Conservation (phyloP, 768 basidiomycete genomes). For the Rhodosporidiobolus odoratus region DNA sequence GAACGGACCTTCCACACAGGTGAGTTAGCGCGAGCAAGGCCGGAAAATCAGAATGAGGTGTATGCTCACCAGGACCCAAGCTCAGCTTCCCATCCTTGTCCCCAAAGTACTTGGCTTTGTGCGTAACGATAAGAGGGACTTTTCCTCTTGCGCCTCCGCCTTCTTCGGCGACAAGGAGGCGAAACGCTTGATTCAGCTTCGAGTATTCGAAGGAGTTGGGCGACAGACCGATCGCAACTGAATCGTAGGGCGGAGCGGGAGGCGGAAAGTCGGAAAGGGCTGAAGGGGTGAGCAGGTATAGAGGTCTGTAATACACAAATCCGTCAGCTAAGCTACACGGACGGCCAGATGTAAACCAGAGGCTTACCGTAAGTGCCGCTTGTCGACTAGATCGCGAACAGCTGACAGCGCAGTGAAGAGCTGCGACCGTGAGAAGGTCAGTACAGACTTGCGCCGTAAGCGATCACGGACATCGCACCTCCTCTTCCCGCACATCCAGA, state of each 20-base stretch:
- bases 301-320: constrained; percentile 50
- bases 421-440: neutral
- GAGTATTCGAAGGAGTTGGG: constrained; percentile 55
- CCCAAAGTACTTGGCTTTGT: constrained; percentile 56
- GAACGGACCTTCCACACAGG: constrained; percentile 54
- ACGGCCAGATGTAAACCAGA: neutral
- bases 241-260: constrained; percentile 50
- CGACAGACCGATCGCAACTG: constrained; percentile 63
- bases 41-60: neutral
- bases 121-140: constrained; percentile 57
- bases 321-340: neutral
- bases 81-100: constrained; percentile 54
- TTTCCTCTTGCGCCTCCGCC: neutral
- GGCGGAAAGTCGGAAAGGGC: constrained; percentile 48
- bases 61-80: constrained; percentile 52
- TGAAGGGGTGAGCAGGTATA: constrained; percentile 55
- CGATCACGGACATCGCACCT: constrained; percentile 44
- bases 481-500: constrained; percentile 51
- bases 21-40: too few species aligned
- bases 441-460: neutral
- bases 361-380: constrained; percentile 45
- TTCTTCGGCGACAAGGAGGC: constrained; percentile 51
- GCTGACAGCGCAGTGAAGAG: constrained; percentile 62
- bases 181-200: constrained; percentile 62
- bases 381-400: constrained; percentile 52